These are phyloP conservation scores for Zygotorulaspora florentina DNA, from an alignment of 805 yeast species.

Conservation along the genomic window DNA sequence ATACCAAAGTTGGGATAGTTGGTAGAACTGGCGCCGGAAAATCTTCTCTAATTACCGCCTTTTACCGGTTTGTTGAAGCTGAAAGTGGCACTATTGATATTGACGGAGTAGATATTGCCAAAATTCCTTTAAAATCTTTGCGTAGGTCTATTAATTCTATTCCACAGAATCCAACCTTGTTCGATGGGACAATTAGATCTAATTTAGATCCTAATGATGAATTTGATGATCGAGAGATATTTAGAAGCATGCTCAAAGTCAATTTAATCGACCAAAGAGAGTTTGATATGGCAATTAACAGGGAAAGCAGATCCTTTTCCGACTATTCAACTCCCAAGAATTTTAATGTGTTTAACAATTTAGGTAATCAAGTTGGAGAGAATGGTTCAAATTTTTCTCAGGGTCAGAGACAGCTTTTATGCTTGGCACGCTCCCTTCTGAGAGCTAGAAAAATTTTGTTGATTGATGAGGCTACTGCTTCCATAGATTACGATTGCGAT, in stretches of 20 bases:
- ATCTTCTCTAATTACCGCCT: constrained; percentile 91
- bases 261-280: constrained; percentile 52
- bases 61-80: constrained; percentile 78
- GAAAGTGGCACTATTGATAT: constrained; percentile 67
- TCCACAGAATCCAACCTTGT: constrained; percentile 83
- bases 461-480: constrained; percentile 82
- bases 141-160: constrained; percentile 78
- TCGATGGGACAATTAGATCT: constrained; percentile 69
- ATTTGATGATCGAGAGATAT: constrained; percentile 58
- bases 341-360: constrained; percentile 61
- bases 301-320: constrained; percentile 24
- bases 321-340: constrained; percentile 44
- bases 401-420: constrained; percentile 79
- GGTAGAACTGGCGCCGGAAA: constrained; percentile 99
- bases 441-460: constrained; percentile 66
- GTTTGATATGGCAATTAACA: constrained; percentile 30
- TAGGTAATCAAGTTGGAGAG: constrained; percentile 57
- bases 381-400: constrained; percentile 79
- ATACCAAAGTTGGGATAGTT: constrained; percentile 85
- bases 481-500: constrained; percentile 79
- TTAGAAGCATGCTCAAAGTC: constrained; percentile 69
- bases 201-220: constrained; percentile 71
- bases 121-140: constrained; percentile 62
- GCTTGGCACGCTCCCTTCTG: constrained; percentile 72
- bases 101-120: constrained; percentile 70